Percentiles rank a stretch among this genome's conserved stretches.
These are phyloP conservation scores for Sporothrix protearum DNA, from an alignment of 2,329 filamentous ascomycete genomes.

Conservation along the genomic window DNA sequence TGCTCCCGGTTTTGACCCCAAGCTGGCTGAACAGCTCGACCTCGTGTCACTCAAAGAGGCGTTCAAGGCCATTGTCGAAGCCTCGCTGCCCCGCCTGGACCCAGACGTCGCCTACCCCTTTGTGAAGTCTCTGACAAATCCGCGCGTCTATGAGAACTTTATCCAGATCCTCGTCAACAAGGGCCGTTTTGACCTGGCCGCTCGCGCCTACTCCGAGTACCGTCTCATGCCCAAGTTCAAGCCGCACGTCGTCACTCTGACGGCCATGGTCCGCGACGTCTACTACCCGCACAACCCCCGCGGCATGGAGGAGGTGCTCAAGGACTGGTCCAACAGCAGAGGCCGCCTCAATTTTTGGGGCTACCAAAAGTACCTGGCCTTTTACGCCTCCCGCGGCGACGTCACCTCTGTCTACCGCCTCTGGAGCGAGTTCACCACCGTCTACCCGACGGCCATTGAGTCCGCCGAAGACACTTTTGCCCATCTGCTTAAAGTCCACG, in stretches of 20 bases:
- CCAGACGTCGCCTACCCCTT: constrained; percentile 37
- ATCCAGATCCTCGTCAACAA: constrained; percentile 36
- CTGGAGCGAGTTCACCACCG: constrained; percentile 43
- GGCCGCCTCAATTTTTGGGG: constrained; percentile 43
- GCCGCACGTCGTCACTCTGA: constrained; percentile 42
- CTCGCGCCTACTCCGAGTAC: constrained; percentile 46
- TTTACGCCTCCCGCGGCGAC: constrained; percentile 49
- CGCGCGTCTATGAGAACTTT: constrained; percentile 44
- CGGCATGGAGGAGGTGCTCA: constrained; percentile 46
- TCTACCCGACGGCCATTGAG: constrained; percentile 32
- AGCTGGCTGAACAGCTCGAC: neutral
- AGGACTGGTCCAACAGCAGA: constrained; percentile 47
- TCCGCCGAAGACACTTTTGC: constrained; percentile 41
- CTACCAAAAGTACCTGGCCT: constrained; percentile 48
- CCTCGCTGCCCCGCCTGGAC: constrained; percentile 23
- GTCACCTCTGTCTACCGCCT: constrained; percentile 44
- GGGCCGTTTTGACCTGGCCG: constrained; percentile 35
- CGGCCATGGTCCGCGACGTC: constrained; percentile 43
- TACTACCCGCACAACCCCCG: constrained; percentile 37
- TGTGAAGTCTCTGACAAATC: constrained; percentile 41
- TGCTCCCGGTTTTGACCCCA: neutral
- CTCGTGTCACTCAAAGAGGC: constrained; percentile 6
- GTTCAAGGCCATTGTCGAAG: constrained; percentile 22
- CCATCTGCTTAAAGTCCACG: constrained; percentile 68
- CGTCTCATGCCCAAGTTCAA: constrained; percentile 40